Percentiles rank a stretch among this genome's conserved stretches.
phyloP scores from a whole-genome alignment of 2,329 filamentous ascomycete species.

The Colletotrichum endophyticum region DNA sequence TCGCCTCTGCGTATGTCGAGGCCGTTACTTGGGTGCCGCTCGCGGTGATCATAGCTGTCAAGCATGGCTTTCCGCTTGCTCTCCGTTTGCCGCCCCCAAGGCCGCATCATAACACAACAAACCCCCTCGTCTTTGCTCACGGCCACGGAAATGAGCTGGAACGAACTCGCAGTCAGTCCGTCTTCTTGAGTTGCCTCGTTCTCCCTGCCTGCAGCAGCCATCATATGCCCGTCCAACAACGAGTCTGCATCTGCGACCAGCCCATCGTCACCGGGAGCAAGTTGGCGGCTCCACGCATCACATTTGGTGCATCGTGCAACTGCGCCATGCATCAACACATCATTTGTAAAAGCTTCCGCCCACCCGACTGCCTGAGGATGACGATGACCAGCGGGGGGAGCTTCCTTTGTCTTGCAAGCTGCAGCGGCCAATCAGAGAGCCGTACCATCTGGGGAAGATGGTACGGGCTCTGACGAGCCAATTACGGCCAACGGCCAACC shows the following conservation, averaged over 20 bases:
- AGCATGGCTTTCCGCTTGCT: not conserved
- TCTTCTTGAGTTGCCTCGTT: not conserved
- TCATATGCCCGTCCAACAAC: not conserved
- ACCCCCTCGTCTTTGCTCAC: not conserved
- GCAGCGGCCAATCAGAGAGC: no score
- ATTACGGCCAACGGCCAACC: no score
- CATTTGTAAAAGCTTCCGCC: no score
- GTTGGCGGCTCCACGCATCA: not conserved
- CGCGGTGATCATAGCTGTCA: not conserved
- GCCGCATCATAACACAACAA: not conserved
- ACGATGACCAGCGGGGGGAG: no score
- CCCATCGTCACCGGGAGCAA: not conserved
- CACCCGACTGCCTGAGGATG: no score
- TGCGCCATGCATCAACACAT: not conserved
- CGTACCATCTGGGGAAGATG: no score
- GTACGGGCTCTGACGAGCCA: no score
- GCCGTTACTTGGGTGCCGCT: not conserved
- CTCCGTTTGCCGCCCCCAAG: not conserved
- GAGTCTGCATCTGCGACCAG: not conserved
- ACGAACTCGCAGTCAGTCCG: not conserved
- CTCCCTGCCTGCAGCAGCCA: not conserved
- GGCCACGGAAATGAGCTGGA: not conserved
- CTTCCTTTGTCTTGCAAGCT: no score
- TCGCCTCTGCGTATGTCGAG: not conserved
- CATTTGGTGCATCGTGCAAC: not conserved